Base-by-base conservation (phyloP, 2,329 filamentous ascomycete genomes). In the Paraphoma sp. region DNA sequence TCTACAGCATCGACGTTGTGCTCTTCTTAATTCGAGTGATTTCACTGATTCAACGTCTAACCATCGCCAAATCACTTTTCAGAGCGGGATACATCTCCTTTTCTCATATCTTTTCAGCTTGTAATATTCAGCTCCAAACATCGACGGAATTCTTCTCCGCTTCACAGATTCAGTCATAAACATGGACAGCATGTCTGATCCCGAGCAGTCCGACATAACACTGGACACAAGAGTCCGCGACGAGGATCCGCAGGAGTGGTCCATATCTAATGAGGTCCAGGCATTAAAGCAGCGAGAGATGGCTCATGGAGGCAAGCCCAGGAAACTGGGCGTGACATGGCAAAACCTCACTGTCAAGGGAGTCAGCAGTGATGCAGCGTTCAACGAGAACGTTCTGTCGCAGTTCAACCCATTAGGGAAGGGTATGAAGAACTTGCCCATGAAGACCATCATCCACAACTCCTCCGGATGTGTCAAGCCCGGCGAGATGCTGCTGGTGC, bases 271-370 rank as follows among this genome's bases (percentile, higher is more conserved):
- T 38, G 48, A 56, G 16, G 45, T 56, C 12, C 30, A 42, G 40
- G 40, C 41, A 18, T 18, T 56, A n/a, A 47, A 40, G 14, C 31
- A 59, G 38, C 44, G 45, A 23, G 31, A 45, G 38, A 28, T 41
- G 17, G 29, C 11, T 12, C 45, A 56, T 17, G 31, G 41, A 14
- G 29, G 38, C 9, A 60, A 60, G 41, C 49, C 87, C 11, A 93
- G 92, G 77, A 89, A 87, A 67, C 84, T 93, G 11, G 90, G 90
- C 2, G 88, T 93, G 0, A 80, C 91, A 1, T 93, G 88, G 80
- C 89, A 89, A 73, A 83, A 90, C 63, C 79, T 93, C 48, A 91
- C 85, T 0, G 90, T 93, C 16, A 87, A 89, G 71, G 90, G 90
- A n/a, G 78, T 87, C 8, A 85, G 86, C 84, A 29, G 86, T 84